Evolutionary conservation across 2,329 filamentous ascomycete genomes (phyloP), one percentile per base, ranked within the genome.

Genomic region (Hymenoscyphus occultus): DNA sequence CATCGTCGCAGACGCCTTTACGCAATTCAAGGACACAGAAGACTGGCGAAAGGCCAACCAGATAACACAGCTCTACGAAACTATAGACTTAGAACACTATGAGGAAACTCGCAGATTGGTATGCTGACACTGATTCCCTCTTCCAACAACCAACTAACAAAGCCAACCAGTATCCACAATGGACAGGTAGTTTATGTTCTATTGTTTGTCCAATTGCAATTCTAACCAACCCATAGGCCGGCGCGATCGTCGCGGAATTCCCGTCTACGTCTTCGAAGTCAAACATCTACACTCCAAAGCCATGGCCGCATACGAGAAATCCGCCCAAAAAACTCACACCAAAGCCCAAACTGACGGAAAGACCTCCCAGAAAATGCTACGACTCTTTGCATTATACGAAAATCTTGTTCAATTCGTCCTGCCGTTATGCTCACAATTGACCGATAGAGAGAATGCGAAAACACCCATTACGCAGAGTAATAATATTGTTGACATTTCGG

Each of bases 391-490:
- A 1, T 83, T 97, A 16, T 98, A 98, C 80, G 94, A 98, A 80
- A 95, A 95, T 78, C 83, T 97, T 64, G 93, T 90, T 42, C 86
- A 90, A 71, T 97, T 97, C 78, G 88, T 89, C 69, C 88, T 96
- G 80, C 93, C 94, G 2, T 80, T 97, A 56, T 93, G 91, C 79
- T 91, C 92, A 48, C 85, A 90, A 72, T 84, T 96, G 67, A 80
- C 81, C 57, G 85, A 92, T 72, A 86, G 93, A 72, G 86, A 88
- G 7, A 81, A 91, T 75, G 84, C 89, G 3, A 86, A 89, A 69
- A 93, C 91, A n/a, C 94, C 94, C 6, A 92, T 97, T 71, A 94
- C 93, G 48, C 89, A 95, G 72, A 93, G 90, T 74, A 97, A 91
- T 72, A 97, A 97, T 79, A 96, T 98, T 72, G 93, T 97, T 65